Evolutionary conservation across 345 rosid species (phyloP).

Genomic region (Lepidium sativum): DNA sequence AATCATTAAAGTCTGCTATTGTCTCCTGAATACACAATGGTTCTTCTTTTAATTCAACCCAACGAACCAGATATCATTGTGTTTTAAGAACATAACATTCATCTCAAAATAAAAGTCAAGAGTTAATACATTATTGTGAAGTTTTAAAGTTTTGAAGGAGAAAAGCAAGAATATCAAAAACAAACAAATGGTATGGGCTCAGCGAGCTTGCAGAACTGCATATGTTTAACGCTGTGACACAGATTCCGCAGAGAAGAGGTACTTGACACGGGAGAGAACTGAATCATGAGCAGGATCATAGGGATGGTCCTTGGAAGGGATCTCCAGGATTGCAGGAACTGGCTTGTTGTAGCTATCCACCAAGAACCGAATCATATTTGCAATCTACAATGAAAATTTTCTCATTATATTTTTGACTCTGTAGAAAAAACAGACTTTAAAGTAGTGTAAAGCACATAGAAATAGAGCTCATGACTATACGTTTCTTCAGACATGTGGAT

Average conservation of each 20-base stretch:
- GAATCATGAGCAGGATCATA: conserved; percentile 95
- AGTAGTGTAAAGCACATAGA: background rate
- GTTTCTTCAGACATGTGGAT: too few species aligned
- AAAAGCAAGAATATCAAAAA: conserved; percentile 20
- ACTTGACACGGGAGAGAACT: conserved; percentile 83
- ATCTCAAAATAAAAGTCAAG: conserved; percentile 13
- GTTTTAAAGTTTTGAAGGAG: background rate
- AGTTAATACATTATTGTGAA: conserved; percentile 20
- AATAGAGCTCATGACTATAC: too few species aligned
- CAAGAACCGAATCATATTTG: conserved; percentile 85
- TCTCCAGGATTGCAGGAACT: conserved; percentile 87
- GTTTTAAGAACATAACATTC: conserved; percentile 6
- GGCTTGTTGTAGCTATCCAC: conserved; percentile 91
- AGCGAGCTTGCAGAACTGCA: background rate
- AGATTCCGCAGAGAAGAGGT: conserved; percentile 83
- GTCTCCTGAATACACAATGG: conserved; percentile 25
- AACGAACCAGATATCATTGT: conserved; percentile 8
- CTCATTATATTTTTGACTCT: background rate
- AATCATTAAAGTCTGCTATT: conserved; percentile 59
- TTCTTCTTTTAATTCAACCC: background rate
- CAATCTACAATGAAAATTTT: conserved; percentile 43
- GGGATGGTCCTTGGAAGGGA: conserved; percentile 93
- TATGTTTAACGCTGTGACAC: conserved; percentile 64
- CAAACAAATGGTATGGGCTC: conserved; percentile 24
- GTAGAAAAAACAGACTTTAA: background rate